A percentile compares a stretch with the other conserved stretches of the same genome.
Conservation (phyloP, 176 grass and related monocot genomes). For the Oryza longistaminata region DNA sequence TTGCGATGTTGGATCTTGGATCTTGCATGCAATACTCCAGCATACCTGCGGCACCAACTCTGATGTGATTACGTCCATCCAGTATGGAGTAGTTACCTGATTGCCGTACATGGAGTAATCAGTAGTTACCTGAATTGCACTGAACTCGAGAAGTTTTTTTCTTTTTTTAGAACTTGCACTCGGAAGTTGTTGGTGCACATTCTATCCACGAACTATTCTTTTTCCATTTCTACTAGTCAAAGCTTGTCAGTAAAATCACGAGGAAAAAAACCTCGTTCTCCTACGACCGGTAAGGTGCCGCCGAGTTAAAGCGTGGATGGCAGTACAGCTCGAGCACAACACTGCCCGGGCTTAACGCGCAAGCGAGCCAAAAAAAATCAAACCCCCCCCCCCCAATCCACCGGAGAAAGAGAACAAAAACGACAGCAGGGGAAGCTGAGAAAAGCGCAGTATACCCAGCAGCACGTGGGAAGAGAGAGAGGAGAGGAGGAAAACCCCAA, state of each 20-base stretch:
- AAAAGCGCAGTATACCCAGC: conserved; percentile 12
- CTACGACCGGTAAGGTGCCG: not conserved
- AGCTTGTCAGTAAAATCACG: not conserved
- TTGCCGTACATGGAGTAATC: too few species aligned
- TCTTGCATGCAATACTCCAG: not conserved
- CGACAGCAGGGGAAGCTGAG: conserved; percentile 25
- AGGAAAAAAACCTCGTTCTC: not conserved
- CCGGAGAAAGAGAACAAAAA: conserved; percentile 27
- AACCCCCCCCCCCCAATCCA: conserved; percentile 43
- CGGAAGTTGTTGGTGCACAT: not conserved
- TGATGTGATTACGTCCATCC: not conserved
- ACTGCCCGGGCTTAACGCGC: conserved; percentile 41
- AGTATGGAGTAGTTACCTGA: not conserved
- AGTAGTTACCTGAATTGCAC: too few species aligned
- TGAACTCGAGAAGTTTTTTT: not conserved
- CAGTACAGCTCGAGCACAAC: not conserved
- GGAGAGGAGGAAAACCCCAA: conserved; percentile 31
- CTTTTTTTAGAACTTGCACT: too few species aligned
- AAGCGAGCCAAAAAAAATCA: conserved; percentile 51
- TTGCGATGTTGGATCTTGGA: conserved; percentile 40
- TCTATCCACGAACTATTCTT: too few species aligned
- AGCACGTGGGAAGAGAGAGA: not conserved
- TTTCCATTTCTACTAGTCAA: not conserved
- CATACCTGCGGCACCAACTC: not conserved
- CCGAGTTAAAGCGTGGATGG: not conserved